Evolutionary conservation across 306 rosid species (phyloP), one percentile per base, ranked within the genome.

Genomic region (Sophora flavescens): DNA sequence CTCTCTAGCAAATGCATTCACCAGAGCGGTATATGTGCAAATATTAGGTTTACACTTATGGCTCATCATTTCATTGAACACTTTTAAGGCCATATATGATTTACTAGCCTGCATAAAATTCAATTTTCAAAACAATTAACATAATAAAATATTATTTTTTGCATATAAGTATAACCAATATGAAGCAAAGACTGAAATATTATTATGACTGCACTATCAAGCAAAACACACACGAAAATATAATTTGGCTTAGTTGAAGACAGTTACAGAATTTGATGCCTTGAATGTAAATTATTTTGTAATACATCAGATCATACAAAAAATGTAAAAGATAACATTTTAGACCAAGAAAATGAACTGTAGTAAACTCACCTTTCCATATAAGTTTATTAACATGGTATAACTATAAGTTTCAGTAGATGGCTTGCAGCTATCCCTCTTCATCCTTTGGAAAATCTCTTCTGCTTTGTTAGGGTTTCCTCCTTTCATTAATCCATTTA

Each of bases 1-100:
- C 79, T 89, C 99, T 80, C 97, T 89, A 3, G 96, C 93, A 91
- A 92, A 89, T 84, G 99, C 97, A 71, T 95, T 95, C 77, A 95
- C 86, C 84, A 95, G 47, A 38, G 97, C 97, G 11, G 97, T 92
- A 63, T 89, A 95, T 41, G 93, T 87, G 88, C 99, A 95, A 76
- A 95, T 95, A 76, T 92, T 95, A 16, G 93, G 99, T 74, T 75
- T 89, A 75, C 90, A 87, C 74, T 85, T 92, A 9, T 80, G 84
- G 77, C 80, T 84, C 68, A 22, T 75, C 97, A 95, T 95, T 83
- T 92, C 99, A 52, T 81, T 75, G 63, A 92, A 95, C 83, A 86
- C 6, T 75, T 88, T 89, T 50, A 90, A 66, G 70, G 99, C 88
- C 97, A 89, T 74, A 33, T 68, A 84, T 16, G 99, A 92, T 82